Evolutionary conservation across 2,329 filamentous ascomycete genomes (phyloP).

Genomic region (Colletotrichum filicis): DNA sequence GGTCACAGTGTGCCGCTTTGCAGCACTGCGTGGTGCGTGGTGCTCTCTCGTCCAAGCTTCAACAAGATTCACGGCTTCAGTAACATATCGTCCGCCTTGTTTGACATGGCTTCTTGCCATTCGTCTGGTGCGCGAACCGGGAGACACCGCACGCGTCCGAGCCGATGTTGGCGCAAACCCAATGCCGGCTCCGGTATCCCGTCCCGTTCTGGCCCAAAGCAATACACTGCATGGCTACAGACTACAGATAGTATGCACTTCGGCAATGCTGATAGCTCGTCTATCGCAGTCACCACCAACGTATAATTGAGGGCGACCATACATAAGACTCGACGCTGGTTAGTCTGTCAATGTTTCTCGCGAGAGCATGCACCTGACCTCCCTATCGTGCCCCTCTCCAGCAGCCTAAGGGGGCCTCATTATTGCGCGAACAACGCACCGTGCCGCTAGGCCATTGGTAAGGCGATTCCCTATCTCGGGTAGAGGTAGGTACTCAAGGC

Average conservation of each 20-base stretch:
- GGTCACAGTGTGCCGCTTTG: slow-evolving; percentile 1
- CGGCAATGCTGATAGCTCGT: slow-evolving; percentile 8
- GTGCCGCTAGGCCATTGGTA: background rate
- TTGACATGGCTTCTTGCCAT: background rate
- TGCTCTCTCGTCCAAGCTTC: background rate
- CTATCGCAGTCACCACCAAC: background rate
- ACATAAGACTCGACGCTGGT: background rate
- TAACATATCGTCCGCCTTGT: slow-evolving; percentile 15
- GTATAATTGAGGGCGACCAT: background rate
- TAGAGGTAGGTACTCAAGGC: background rate
- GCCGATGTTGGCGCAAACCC: background rate
- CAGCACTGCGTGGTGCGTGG: slow-evolving; percentile 1
- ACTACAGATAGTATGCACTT: background rate
- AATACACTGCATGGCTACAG: background rate
- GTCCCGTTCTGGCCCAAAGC: background rate
- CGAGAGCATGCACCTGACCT: no score
- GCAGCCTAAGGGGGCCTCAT: no score
- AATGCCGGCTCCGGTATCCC: background rate
- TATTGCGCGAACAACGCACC: no score
- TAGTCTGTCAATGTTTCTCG: no score
- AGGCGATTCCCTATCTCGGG: background rate
- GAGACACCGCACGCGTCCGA: background rate
- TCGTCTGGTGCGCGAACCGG: background rate
- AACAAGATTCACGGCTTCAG: slow-evolving; percentile 17
- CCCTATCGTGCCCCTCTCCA: no score